Evolutionary conservation across 1,284 basidiomycete genomes (phyloP).

Genomic region (Cryptococcus hybrid): DNA sequence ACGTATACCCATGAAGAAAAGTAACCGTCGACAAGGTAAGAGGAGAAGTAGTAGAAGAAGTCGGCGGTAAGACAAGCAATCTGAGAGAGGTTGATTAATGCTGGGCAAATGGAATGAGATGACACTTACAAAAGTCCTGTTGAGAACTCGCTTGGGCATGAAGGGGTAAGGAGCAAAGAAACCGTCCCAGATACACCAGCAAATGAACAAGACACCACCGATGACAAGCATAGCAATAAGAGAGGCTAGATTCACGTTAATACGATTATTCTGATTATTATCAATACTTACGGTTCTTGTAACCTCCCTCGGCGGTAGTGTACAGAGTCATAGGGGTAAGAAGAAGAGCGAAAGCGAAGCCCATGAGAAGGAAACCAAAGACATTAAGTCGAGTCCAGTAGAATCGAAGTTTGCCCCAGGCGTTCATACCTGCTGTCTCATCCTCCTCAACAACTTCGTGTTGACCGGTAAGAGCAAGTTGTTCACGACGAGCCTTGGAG

Average conservation of each 20-base stretch:
- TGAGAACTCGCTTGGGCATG: slow-evolving; percentile 50
- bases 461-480: slow-evolving; percentile 2
- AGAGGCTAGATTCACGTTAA: slow-evolving; percentile 22
- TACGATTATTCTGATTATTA: too few relatives aligned
- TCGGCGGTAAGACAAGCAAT: background rate
- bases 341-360: slow-evolving; percentile 44
- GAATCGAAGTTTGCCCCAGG: slow-evolving; percentile 14
- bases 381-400: slow-evolving; percentile 42
- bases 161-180: slow-evolving; percentile 47
- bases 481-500: slow-evolving; percentile 13
- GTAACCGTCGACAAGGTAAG: slow-evolving; percentile 44
- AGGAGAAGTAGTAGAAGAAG: slow-evolving; percentile 4
- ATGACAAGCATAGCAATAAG: slow-evolving; percentile 52
- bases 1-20: slow-evolving; percentile 49
- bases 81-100: background rate
- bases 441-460: background rate
- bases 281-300: slow-evolving; percentile 39
- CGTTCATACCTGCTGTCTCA: slow-evolving; percentile 5
- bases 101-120: background rate
- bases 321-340: slow-evolving; percentile 48
- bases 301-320: slow-evolving; percentile 37
- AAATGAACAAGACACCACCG: slow-evolving; percentile 46
- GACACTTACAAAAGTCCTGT: slow-evolving; percentile 42
- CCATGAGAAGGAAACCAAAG: slow-evolving; percentile 48
- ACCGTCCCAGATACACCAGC: slow-evolving; percentile 48